These are phyloP conservation scores for Kurtzmaniella fragi DNA, from an alignment of 805 yeast genomes.

Conservation along the genomic window DNA sequence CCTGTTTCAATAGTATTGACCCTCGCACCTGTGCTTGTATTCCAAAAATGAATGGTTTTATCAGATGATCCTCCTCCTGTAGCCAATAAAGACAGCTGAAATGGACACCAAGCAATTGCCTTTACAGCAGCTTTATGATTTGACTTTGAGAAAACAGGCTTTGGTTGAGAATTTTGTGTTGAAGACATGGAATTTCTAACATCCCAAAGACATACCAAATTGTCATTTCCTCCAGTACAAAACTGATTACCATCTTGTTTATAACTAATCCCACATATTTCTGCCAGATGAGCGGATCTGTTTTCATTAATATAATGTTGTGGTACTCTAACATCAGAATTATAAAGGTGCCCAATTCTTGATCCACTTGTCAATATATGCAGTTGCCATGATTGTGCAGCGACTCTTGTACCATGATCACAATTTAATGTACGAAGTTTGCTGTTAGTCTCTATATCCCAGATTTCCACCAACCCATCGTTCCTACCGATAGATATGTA, in stretches of 20 bases:
- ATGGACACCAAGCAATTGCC: constrained; percentile 93
- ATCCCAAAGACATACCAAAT: constrained; percentile 91
- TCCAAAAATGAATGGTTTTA: constrained; percentile 90
- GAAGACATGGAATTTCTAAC: constrained; percentile 46
- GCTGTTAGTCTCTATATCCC: constrained; percentile 83
- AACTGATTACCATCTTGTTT: constrained; percentile 77
- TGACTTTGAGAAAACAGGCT: constrained; percentile 69
- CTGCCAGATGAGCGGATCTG: constrained; percentile 61
- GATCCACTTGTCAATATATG: constrained; percentile 83
- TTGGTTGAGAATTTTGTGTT: constrained; percentile 4
- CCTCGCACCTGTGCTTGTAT: constrained; percentile 83
- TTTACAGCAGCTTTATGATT: constrained; percentile 93
- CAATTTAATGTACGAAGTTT: constrained; percentile 75
- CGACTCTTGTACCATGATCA: constrained; percentile 62
- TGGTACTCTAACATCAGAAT: constrained; percentile 86
- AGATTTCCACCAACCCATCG: constrained; percentile 82
- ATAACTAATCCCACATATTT: constrained; percentile 90
- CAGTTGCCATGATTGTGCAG: constrained; percentile 79
- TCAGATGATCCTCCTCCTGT: constrained; percentile 97
- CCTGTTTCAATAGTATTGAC: constrained; percentile 86
- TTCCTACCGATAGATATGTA: constrained; percentile 80
- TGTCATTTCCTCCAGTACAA: constrained; percentile 94
- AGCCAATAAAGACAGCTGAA: constrained; percentile 75
- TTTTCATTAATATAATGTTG: constrained; percentile 63
- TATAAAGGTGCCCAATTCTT: constrained; percentile 77